Base-by-base conservation (phyloP, 1,139 yeast species). In the Nakaseomyces delphensis region DNA sequence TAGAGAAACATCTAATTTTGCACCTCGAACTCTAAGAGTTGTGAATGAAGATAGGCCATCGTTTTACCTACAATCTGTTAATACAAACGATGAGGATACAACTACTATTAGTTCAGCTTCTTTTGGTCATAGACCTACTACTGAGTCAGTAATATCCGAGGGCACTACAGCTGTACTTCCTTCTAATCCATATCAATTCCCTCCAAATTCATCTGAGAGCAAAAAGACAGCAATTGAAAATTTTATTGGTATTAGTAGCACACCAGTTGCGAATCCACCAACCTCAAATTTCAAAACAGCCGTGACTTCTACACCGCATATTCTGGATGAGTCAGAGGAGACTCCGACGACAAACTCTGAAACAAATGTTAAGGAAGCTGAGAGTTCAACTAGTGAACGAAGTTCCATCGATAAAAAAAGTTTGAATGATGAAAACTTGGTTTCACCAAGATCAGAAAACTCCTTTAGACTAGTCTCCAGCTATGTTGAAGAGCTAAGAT, bases 401-500 rank as follows among this genome's bases (percentile, higher is more conserved):
- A 33, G 37, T 16, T 33, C 37, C 7, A 21, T 33, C 3, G 37
- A 33, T 13, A 33, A 21, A n/a, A 21, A 20, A 9, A 33, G 37
- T 21, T 10, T 4, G 6, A 33, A n/a, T n/a, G n/a, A 13, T 20
- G 27, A 33, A 3, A 33, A n/a, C 10, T 4, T 33, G 13, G 16
- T 33, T 5, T 47, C 53, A 1, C 41, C 47, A 7, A 45, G 44
- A 23, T 48, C 54, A 2, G 62, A 59, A 25, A 53, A 47, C 33
- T 45, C 53, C 7, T 53, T 56, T 3, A 46, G 54, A 30, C 46
- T 60, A 19, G 62, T 60, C 4, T 60, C 65, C 1, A 54, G 62
- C 43, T 60, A 60, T 43, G 60, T 60, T 3, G 65, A 60, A 31
- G 65, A 60, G 40, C 42, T 59, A 21, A 47, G 64, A 40, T 44